phyloP scores from a whole-genome alignment of 176 grass and related monocot genomes.

The Pontederia crassipes region DNA sequence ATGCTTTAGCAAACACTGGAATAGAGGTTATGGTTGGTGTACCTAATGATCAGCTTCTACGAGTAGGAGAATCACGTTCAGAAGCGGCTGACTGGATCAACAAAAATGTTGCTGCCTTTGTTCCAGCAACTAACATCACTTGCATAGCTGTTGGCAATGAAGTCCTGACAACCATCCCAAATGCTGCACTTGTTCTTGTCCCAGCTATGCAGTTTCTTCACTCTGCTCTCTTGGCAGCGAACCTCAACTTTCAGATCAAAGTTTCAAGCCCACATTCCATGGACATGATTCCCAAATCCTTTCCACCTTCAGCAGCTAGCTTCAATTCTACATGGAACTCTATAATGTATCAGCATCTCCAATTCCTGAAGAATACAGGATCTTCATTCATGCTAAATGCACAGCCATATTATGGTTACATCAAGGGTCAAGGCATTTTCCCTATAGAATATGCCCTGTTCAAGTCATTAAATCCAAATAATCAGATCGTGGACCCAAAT shows the following conservation, averaged over 20 bases:
- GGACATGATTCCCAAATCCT: conserved; percentile 65
- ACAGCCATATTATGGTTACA: conserved; percentile 83
- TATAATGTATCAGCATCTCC: conserved; percentile 68
- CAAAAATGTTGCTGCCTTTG: conserved; percentile 74
- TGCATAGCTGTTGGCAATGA: conserved; percentile 92
- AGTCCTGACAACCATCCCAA: conserved; percentile 53
- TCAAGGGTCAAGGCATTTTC: conserved; percentile 70
- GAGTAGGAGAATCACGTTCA: conserved; percentile 62
- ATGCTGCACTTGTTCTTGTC: conserved; percentile 71
- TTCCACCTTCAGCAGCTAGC: conserved; percentile 71
- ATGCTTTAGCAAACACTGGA: conserved; percentile 67
- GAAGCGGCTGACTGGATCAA: conserved; percentile 77
- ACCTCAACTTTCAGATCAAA: conserved; percentile 83
- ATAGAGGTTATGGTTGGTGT: conserved; percentile 79
- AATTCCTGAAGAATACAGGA: conserved; percentile 63
- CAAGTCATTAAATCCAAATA: conserved; percentile 55
- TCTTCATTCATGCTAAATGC: conserved; percentile 95
- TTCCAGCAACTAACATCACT: conserved; percentile 77
- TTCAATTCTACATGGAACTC: conserved; percentile 92
- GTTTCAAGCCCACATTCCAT: conserved; percentile 69
- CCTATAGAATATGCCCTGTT: conserved; percentile 82
- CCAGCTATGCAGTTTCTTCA: conserved; percentile 87
- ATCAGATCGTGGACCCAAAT: conserved; percentile 73
- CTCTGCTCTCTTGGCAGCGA: conserved; percentile 74
- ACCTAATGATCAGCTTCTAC: conserved; percentile 77